Evolutionary conservation across 192 early-diverging fungal genomes (phyloP).

Genomic region (Coemansia sp.): DNA sequence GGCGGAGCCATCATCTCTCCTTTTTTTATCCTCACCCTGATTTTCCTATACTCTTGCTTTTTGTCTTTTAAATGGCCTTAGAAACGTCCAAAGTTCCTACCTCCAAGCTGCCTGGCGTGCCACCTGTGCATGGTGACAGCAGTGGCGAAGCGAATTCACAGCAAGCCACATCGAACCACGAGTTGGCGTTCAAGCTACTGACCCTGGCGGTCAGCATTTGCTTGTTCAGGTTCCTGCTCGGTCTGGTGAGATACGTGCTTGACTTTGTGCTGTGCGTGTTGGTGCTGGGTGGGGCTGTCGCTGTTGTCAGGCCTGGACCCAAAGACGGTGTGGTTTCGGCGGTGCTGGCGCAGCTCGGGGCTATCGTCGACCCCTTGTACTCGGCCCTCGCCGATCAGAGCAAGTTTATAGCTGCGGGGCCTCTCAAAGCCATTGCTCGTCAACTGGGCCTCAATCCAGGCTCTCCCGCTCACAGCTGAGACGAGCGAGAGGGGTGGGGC

Average conservation of each 20-base stretch:
- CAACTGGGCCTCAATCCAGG: conserved; percentile 30
- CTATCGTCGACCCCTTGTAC: conserved; percentile 37
- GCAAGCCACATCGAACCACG: conserved; percentile 10
- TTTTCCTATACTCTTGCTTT: not conserved
- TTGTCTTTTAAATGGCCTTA: not conserved
- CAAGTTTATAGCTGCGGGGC: conserved; percentile 11
- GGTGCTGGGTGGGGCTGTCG: conserved; percentile 17
- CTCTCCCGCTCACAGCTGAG: not conserved
- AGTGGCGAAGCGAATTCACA: not conserved
- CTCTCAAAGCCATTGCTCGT: conserved; percentile 13
- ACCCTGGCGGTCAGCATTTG: conserved; percentile 20
- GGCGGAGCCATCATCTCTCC: not conserved
- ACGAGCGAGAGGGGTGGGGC: not conserved
- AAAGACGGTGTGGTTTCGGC: conserved; percentile 24
- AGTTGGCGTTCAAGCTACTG: conserved; percentile 29
- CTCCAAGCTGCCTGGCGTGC: not conserved
- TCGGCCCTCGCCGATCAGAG: conserved; percentile 27
- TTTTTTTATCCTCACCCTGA: not conserved
- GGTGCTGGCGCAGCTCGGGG: conserved; percentile 33
- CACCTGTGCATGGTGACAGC: not conserved
- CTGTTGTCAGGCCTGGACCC: conserved; percentile 29
- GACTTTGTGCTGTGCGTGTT: conserved; percentile 26
- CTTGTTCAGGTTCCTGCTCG: conserved; percentile 19
- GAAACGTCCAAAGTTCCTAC: not conserved
- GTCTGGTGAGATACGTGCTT: conserved; percentile 33